phyloP scores from a whole-genome alignment of 2,329 filamentous ascomycete genomes.

The Penicillium griseofulvum region DNA sequence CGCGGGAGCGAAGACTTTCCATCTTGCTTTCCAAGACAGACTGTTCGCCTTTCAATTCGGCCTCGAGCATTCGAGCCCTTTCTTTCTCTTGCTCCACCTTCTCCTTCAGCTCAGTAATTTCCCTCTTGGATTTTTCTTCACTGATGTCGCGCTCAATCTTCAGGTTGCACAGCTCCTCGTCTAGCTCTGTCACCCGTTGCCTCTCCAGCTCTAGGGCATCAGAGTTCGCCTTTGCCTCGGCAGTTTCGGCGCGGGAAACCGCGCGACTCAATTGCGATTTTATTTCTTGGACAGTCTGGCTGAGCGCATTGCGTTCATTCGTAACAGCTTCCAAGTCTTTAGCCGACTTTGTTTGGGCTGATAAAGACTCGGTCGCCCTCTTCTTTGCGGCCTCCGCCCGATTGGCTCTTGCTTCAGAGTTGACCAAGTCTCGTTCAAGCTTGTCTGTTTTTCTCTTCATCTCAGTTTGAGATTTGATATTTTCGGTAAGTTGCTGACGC shows the following conservation, averaged over 20 bases:
- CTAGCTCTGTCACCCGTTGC: constrained; percentile 53
- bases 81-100: constrained; percentile 72
- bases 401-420: constrained; percentile 56
- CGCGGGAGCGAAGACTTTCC: constrained; percentile 77
- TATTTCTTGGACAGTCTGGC: constrained; percentile 64
- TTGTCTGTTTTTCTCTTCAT: constrained; percentile 56
- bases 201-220: constrained; percentile 68
- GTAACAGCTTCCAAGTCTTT: constrained; percentile 62
- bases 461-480: constrained; percentile 51
- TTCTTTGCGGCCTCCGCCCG: constrained; percentile 60
- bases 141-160: constrained; percentile 75
- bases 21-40: constrained; percentile 79
- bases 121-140: constrained; percentile 66
- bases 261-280: constrained; percentile 68
- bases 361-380: constrained; percentile 55
- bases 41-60: constrained; percentile 78
- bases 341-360: constrained; percentile 50
- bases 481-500: constrained; percentile 52
- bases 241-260: constrained; percentile 63
- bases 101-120: constrained; percentile 70
- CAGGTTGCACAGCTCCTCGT: constrained; percentile 62
- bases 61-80: constrained; percentile 64
- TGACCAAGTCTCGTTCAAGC: constrained; percentile 55
- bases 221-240: constrained; percentile 64
- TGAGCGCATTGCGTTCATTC: constrained; percentile 62